Base-by-base conservation (phyloP, 495 filamentous ascomycete genomes). In the Chlorociboria aeruginascens region DNA sequence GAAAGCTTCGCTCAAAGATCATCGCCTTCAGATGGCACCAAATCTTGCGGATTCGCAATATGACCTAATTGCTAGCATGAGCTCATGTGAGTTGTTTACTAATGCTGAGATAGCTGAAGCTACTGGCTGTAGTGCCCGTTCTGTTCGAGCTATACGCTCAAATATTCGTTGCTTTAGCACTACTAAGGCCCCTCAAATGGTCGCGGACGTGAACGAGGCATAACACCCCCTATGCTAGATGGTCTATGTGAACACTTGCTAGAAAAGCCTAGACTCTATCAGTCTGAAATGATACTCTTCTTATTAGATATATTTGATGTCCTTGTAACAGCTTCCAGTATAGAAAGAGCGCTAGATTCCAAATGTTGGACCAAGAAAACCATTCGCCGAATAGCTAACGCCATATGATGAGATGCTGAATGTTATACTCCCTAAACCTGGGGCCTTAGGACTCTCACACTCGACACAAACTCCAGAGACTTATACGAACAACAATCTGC, bases 261-360 rank as follows among this genome's bases (percentile, higher is more conserved):
- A 3, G 33, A 48, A 14, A 49, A 48, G 32, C 46, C 54, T 14
- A 36, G 45, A 16, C 43, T 51, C 46, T 49, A 54, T 30, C 50
- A 35, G 16, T 52, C 62, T 20, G 56, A 68, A 39, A 64, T 65
- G 52, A 58, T 43, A 0, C 32, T 60, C 32, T 68, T 60, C 35
- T 32, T 63, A 37, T 51, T 41, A 41, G 59, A 67, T 46, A 56
- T 66, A 32, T 66, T 65, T 46, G 40, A 48, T 0, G 49, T 58
- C 17, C 34, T 51, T 25, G 49, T 60, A 20, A 49, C 50, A 36
- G 4, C 4, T 25, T 45, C 38, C 2, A 63, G 30, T 44, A 61
- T 63, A 14, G 49, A 55, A 25, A 55, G 62, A 37, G 54, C 54
- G 1, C 46, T 63, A 38, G 48, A n/a, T 30, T 58, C 38, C 1